Base-by-base conservation (phyloP, 108 stramenopile species). In the Schizochytrium sp. region DNA sequence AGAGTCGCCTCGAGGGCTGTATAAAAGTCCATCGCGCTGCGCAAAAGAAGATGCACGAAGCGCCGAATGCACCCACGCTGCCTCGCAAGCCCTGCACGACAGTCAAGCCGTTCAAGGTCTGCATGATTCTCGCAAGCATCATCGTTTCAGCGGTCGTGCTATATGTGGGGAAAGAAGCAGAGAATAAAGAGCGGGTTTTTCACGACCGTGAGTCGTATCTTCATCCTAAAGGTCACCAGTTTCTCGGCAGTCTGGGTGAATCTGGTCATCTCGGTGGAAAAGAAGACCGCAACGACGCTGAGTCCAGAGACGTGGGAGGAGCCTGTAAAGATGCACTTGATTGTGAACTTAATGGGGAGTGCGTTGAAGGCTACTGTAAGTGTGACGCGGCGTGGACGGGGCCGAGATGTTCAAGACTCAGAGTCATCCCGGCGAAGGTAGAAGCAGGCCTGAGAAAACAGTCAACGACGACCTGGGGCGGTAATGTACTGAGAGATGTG, bases 1-100 rank as follows among this genome's bases (percentile, higher is more conserved):
- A 83, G 28, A 5, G 50, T 55, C 2, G 76, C 76, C 53, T 49
- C 76, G 50, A 83, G 53, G 50, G 76, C 76, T 53, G 47, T 38
- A 10, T 17, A 38, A 40, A 83, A 83, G 76, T 83, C 76, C 76
- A 83, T 83, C 76, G 64, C 64, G 64, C 28, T 28, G 28, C 28
- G 28, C 28, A 28, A 28, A 28, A 28, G 28, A 28, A 28, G 28
- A 28, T 28, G 28, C 28, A 28, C 28, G 0, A 28, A 28, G 28
- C 28, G 28, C 28, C 28, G 28, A 28, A 28, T 28, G 28, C 28
- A 28, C 64, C 64, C 64, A 44, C 57, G 57, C 10, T 58, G 57
- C 57, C 57, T 10, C 57, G 57, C 57, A 58, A 17, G 57, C 57
- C 57, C 13, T 17, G 13, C 13, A 28, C 28, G 28, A 28, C 28